Evolutionary conservation across 169 alveolate genomes (phyloP).

Genomic region (Cryptosporidium xiaoi): DNA sequence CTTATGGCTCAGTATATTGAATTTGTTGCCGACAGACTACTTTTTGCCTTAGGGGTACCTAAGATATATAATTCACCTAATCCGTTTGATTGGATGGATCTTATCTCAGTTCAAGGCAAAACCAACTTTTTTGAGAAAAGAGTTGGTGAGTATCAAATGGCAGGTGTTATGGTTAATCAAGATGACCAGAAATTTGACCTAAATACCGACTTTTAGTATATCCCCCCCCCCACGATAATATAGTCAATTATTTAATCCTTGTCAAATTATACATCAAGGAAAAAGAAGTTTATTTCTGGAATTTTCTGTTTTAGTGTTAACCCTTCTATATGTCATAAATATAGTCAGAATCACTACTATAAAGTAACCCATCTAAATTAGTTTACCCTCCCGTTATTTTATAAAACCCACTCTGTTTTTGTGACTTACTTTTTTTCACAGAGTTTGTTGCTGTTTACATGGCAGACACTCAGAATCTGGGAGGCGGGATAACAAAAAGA

Average conservation of each 20-base stretch:
- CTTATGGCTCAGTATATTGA: slow-evolving; percentile 96
- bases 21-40: slow-evolving; percentile 97
- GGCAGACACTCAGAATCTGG: too few relatives aligned
- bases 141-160: slow-evolving; percentile 98
- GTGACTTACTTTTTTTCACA: too few relatives aligned
- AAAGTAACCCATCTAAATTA: too few relatives aligned
- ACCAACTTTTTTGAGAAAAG: slow-evolving; percentile 99
- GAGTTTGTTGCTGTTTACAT: too few relatives aligned
- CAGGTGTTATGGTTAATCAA: slow-evolving; percentile 92
- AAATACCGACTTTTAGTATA: slow-evolving; percentile 80
- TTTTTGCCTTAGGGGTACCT: slow-evolving; percentile 91
- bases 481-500: not conserved
- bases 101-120: slow-evolving; percentile 97
- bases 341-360: too few relatives aligned
- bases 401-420: too few relatives aligned
- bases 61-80: slow-evolving; percentile 91
- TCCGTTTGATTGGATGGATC: slow-evolving; percentile 99
- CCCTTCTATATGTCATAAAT: too few relatives aligned
- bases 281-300: too few relatives aligned
- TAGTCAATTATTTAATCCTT: too few relatives aligned
- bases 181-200: slow-evolving; percentile 81
- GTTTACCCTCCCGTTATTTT: too few relatives aligned
- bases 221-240: not conserved
- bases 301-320: too few relatives aligned
- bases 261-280: too few relatives aligned